Evolutionary conservation across 2,329 filamentous ascomycete species (phyloP), one percentile per base, ranked within the genome.

Genomic region (Parafenestella ontariensis): DNA sequence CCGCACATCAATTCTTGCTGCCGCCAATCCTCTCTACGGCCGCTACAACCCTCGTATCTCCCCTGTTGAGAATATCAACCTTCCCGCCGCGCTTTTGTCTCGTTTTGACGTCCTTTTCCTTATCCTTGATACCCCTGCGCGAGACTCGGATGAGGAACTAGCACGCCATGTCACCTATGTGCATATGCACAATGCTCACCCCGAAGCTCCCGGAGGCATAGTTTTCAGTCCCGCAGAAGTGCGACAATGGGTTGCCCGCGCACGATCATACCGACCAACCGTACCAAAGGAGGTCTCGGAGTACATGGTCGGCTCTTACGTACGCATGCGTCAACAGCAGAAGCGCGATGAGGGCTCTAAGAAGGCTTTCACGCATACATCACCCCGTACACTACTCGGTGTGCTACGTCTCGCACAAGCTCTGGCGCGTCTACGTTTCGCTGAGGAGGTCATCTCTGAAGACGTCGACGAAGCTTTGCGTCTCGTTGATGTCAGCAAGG

Each of bases 41-140:
- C 91, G 95, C 59, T 99, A 99, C 83, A 99, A 99, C 79, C 95
- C 95, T 52, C 91, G 92, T 60, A 90, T 99, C 67, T 97, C 94
- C 0, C 95, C 95, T 0, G 93, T 99, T 23, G 95, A 99, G 77
- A 99, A 99, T 78, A 99, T 99, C 79, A 99, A 99, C 77, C 87
- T 99, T 36, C 95, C 95, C n/a, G 95, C 95, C 17, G 95, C 95
- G 18, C 86, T 99, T 18, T 86, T 99, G 49, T 97, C 94, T 55
- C 91, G 95, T 85, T 99, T 99, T 78, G 95, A 99, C 76, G 85
- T 99, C 64, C 86, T 99, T 64, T 99, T 98, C 83, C 83, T 99
- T 42, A 93, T 99, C 68, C 89, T 99, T 54, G 95, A 99, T 80
- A 96, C 92, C 33, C 94, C 95, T 2, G 89, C 88, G 17, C 89